phyloP scores from a whole-genome alignment of 164 flowering plant species.

The Hamamelis virginiana region DNA sequence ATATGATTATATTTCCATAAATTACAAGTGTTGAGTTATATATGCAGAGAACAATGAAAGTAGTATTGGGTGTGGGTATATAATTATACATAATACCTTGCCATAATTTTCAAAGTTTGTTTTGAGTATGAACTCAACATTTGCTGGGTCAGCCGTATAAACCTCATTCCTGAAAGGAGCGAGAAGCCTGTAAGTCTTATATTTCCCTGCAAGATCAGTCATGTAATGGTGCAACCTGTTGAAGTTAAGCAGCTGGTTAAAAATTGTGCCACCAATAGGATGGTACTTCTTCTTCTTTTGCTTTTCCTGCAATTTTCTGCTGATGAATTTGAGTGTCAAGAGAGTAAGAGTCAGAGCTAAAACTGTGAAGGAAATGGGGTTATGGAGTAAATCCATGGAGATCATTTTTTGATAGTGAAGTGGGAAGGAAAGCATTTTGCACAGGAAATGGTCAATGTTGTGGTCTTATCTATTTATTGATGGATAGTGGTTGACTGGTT shows the following conservation, averaged over 20 bases:
- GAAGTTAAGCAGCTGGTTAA: conserved; percentile 54
- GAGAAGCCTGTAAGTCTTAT: conserved; percentile 52
- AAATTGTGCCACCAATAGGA: conserved; percentile 55
- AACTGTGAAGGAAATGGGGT: conserved; percentile 10
- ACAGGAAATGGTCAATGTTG: no score
- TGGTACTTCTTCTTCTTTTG: conserved; percentile 34
- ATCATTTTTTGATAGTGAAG: neutral
- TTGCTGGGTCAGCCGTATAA: conserved; percentile 52
- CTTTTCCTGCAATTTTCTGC: neutral
- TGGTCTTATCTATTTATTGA: no score
- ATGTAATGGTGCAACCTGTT: conserved; percentile 48
- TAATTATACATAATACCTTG: conserved; percentile 33
- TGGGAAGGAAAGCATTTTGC: no score
- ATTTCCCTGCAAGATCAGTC: conserved; percentile 47
- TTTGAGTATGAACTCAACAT: conserved; percentile 64
- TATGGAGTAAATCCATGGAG: conserved; percentile 14
- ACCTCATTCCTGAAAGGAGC: conserved; percentile 37
- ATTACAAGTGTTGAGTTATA: neutral
- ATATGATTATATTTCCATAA: no score
- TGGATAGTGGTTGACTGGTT: no score
- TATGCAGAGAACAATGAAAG: neutral
- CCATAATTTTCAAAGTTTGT: conserved; percentile 56
- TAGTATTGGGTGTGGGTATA: neutral
- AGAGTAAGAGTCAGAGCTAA: conserved; percentile 7
- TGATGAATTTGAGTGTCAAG: conserved; percentile 1